A percentile compares a stretch with the other conserved stretches of the same genome.
phyloP scores from a whole-genome alignment of 2,329 filamentous ascomycete genomes.

The Orbilia javanica region DNA sequence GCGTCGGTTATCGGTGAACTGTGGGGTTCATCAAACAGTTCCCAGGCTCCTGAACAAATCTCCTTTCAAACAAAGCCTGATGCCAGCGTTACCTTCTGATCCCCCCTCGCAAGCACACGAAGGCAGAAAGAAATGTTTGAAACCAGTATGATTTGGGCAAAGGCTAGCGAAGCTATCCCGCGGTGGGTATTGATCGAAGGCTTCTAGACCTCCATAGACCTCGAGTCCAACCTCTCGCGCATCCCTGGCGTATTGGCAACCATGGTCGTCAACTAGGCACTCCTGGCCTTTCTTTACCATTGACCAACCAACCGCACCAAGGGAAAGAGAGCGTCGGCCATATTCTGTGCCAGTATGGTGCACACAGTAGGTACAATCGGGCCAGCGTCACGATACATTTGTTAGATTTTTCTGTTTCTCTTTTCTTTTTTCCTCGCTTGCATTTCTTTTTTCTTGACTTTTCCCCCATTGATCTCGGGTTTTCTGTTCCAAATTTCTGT shows the following conservation, averaged over 20 bases:
- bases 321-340: slow-evolving; percentile 45
- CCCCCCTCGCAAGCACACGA: slow-evolving; percentile 49
- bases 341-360: slow-evolving; percentile 46
- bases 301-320: slow-evolving; percentile 43
- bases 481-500: slow-evolving; percentile 17
- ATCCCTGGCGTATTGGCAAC: slow-evolving; percentile 53
- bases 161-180: slow-evolving; percentile 59
- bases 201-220: slow-evolving; percentile 58
- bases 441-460: not conserved
- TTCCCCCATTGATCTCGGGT: not conserved
- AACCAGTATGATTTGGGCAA: slow-evolving; percentile 58
- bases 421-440: not conserved
- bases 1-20: slow-evolving; percentile 53
- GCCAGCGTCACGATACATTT: slow-evolving; percentile 56
- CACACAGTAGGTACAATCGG: slow-evolving; percentile 28
- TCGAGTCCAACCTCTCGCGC: slow-evolving; percentile 42
- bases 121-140: slow-evolving; percentile 58
- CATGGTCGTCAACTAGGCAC: slow-evolving; percentile 53
- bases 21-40: slow-evolving; percentile 55
- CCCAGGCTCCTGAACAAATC: slow-evolving; percentile 55
- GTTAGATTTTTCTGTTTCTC: slow-evolving; percentile 42
- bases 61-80: slow-evolving; percentile 37
- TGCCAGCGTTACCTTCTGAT: slow-evolving; percentile 42
- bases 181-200: slow-evolving; percentile 58
- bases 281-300: slow-evolving; percentile 53